A percentile compares a stretch with the other conserved stretches of the same genome.
Evolutionary conservation across 2,329 filamentous ascomycete species (phyloP).

Genomic region (Beauveria sp.): DNA sequence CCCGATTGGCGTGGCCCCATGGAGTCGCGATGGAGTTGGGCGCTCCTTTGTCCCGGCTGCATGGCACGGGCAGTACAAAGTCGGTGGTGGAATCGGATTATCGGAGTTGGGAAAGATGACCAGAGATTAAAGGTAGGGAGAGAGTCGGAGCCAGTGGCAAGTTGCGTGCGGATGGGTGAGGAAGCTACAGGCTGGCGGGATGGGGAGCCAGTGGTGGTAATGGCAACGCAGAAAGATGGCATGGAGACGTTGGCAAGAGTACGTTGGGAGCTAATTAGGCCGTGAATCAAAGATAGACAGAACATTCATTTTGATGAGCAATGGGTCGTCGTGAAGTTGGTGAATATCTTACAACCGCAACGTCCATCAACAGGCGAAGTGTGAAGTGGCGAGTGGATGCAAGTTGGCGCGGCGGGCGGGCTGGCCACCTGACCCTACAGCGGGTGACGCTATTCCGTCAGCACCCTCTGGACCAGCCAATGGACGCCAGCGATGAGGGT

Average conservation of each 20-base stretch:
- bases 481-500: neutral
- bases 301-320: too few species aligned
- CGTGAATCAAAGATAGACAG: neutral
- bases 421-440: neutral
- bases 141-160: too few species aligned
- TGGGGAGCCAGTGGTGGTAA: too few species aligned
- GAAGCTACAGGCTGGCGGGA: too few species aligned
- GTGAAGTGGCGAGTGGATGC: too few species aligned
- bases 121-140: neutral
- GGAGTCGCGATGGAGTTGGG: neutral
- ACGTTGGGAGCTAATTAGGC: neutral
- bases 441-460: conserved; percentile 8
- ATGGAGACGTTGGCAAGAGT: neutral
- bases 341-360: too few species aligned
- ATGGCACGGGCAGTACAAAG: too few species aligned
- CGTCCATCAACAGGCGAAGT: too few species aligned
- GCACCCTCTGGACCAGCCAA: neutral
- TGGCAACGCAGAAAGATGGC: neutral
- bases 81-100: neutral
- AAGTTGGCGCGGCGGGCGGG: neutral
- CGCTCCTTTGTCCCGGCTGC: too few species aligned
- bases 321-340: too few species aligned
- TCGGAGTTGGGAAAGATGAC: neutral
- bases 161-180: too few species aligned
- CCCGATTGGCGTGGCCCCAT: neutral